Conservation (phyloP, 441 rosid species). For the Cnidoscolus chayamansa region DNA sequence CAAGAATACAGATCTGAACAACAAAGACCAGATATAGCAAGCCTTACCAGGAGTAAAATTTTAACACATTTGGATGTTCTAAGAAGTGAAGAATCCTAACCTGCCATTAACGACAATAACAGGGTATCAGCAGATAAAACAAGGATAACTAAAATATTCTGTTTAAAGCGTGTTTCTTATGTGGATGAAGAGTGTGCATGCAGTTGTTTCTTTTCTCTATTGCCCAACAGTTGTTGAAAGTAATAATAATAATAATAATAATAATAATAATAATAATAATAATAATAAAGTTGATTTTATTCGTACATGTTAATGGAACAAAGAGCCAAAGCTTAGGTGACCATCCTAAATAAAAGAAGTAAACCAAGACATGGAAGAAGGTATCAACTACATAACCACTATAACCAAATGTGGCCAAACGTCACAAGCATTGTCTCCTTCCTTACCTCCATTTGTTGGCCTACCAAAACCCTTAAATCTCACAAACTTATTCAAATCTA, state of each 20-base stretch:
- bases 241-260: not conserved
- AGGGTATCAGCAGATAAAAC: slow-evolving; percentile 3
- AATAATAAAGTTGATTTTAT: too few species aligned
- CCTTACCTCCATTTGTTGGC: slow-evolving; percentile 18
- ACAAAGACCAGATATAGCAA: slow-evolving; percentile 1
- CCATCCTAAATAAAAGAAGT: not conserved
- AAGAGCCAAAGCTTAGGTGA: slow-evolving; percentile 10
- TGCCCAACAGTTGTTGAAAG: not conserved
- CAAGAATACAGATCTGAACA: not conserved
- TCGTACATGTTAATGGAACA: too few species aligned
- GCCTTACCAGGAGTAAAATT: slow-evolving; percentile 79
- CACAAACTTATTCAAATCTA: not conserved
- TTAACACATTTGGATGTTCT: slow-evolving; percentile 70
- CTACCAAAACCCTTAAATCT: slow-evolving; percentile 12
- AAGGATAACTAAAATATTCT: not conserved
- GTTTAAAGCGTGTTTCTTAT: not conserved
- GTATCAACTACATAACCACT: slow-evolving; percentile 14
- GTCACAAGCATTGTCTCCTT: not conserved
- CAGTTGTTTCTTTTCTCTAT: not conserved
- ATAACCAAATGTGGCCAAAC: not conserved
- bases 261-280: too few species aligned
- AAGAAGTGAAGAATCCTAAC: slow-evolving; percentile 86
- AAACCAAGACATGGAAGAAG: not conserved
- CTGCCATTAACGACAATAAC: slow-evolving; percentile 37
- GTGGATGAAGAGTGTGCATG: not conserved